These are phyloP conservation scores for Beauveria brongniartii DNA, from an alignment of 2,329 filamentous ascomycete genomes.

Conservation along the genomic window DNA sequence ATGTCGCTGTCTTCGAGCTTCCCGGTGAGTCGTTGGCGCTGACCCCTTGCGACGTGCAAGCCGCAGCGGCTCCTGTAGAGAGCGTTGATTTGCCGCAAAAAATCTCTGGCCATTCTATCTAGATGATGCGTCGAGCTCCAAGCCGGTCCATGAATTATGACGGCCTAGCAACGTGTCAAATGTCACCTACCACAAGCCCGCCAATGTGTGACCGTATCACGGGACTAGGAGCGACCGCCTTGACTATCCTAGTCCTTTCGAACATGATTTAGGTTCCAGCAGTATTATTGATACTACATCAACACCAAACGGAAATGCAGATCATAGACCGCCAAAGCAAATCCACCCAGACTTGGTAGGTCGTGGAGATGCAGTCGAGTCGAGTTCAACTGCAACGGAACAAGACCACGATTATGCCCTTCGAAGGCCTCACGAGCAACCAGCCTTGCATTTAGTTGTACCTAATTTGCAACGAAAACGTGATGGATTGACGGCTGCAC, in stretches of 20 bases:
- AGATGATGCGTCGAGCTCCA: constrained; percentile 14
- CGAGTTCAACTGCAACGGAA: background rate
- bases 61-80: background rate
- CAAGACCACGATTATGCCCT: background rate
- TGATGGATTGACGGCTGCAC: too few species aligned
- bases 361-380: background rate
- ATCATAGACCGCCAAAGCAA: background rate
- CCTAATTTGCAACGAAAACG: too few species aligned
- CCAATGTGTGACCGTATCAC: constrained; percentile 28
- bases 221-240: constrained; percentile 15
- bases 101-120: constrained; percentile 25
- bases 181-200: constrained; percentile 10
- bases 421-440: background rate
- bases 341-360: too few species aligned
- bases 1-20: constrained; percentile 25
- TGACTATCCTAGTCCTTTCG: background rate
- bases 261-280: background rate
- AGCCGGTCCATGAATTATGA: background rate
- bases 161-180: background rate
- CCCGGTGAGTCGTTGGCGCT: constrained; percentile 19
- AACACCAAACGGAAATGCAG: background rate
- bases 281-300: background rate
- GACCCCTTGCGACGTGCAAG: background rate
- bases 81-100: background rate
- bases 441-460: background rate